Evolutionary conservation across 306 rosid genomes (phyloP), one percentile per base, ranked within the genome.

Genomic region (Quillaja saponaria): DNA sequence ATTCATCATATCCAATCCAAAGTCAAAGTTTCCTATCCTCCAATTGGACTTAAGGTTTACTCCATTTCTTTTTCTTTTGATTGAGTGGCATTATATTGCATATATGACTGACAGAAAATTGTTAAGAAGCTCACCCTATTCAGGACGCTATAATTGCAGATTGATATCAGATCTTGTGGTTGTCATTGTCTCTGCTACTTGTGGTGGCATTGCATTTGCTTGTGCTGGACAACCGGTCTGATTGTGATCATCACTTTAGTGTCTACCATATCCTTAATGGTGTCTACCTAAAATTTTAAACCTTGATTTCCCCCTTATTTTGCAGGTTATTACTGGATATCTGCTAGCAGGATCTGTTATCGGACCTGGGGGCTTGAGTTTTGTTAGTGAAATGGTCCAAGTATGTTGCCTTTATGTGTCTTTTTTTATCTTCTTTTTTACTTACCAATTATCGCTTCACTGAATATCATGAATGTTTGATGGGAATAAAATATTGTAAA

Each of bases 201-300:
- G 96, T 72, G 91, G 97, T 50, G 99, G 99, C 73, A 87, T 94
- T 81, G 99, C 96, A 66, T 89, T 94, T 71, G 97, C 97, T 58
- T 94, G 91, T 85, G 95, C 87, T 58, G 99, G 99, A 74, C 99
- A 94, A 75, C 96, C 99, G 81, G 96, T 94, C 53, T 66, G 95
- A 71, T 58, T 66, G 62, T 65, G 76, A 71, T 61, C 76, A 41
- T 65, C 49, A 17, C 46, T 40, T 67, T 55, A 8, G 55, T 52
- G 34, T 63, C 61, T 49, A 21, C 50, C 49, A 21, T 66, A 39
- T 63, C 55, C 47, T 37, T 31, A 52, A 40, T 56, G 19, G 61
- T 34, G 59, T 68, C 20, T 39, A 63, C 35, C 53, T 40, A 14
- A 55, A 59, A 28, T 68, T 76, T 49, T 55, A 68, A 42, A 12